A percentile compares a stretch with the other conserved stretches of the same genome.
Conservation (phyloP, 306 rosid species). For the Cucurbita pepo region DNA sequence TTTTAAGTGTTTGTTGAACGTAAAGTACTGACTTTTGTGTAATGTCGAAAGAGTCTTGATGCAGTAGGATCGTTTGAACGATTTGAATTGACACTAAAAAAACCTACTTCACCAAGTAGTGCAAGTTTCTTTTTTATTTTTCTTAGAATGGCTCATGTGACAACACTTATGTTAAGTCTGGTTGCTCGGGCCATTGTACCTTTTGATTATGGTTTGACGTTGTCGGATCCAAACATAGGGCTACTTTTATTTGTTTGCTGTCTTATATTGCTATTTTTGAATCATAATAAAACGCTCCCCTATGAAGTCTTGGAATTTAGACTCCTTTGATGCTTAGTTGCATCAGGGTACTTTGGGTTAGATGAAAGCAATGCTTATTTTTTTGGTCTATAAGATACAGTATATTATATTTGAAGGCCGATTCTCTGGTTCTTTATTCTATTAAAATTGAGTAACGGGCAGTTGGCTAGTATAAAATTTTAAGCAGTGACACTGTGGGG, state of each 20-base stretch:
- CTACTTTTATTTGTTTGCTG: no score
- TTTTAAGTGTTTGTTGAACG: no score
- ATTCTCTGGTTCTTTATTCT: not conserved
- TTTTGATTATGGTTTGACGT: not conserved
- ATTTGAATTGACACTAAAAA: no score
- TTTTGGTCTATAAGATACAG: not conserved
- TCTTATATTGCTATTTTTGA: not conserved
- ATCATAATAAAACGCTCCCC: not conserved
- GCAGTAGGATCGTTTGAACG: no score
- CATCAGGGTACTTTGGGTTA: not conserved
- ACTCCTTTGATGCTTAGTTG: not conserved
- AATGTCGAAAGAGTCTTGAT: no score
- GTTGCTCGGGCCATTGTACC: not conserved
- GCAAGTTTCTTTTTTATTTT: not conserved
- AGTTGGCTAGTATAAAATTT: not conserved
- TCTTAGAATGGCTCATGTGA: not conserved
- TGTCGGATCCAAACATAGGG: not conserved
- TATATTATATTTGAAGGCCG: not conserved
- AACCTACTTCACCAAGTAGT: not conserved
- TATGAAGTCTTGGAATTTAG: not conserved
- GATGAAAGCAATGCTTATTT: not conserved
- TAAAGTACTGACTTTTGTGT: no score
- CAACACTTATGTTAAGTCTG: not conserved
- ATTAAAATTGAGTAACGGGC: not conserved
- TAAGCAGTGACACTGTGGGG: constrained; percentile 1